Conservation (phyloP, 2,329 filamentous ascomycete species). For the Hypoxylon sp. region DNA sequence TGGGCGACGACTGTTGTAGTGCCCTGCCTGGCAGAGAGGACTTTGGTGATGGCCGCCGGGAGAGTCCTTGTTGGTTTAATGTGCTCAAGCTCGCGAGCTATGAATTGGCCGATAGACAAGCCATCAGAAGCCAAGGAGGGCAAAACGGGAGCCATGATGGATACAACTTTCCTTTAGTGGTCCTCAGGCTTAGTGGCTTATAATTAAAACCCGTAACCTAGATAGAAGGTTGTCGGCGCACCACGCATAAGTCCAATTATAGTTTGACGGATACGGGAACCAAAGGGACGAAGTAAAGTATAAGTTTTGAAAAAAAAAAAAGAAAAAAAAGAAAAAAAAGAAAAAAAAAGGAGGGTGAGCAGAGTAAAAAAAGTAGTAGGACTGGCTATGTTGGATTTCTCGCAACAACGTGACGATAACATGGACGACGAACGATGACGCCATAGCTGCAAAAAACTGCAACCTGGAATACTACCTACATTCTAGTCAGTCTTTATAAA, state of each 20-base stretch:
- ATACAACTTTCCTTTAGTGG: conserved; percentile 4
- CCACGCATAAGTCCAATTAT: conserved; percentile 4
- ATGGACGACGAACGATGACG: conserved; percentile 41
- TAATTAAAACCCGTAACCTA: conserved; percentile 5
- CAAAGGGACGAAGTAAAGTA: conserved; percentile 21
- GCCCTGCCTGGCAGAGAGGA: conserved; percentile 45
- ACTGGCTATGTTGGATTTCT: conserved; percentile 25
- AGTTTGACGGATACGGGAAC: conserved; percentile 25
- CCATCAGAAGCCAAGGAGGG: conserved; percentile 19
- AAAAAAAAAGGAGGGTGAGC: conserved; percentile 10
- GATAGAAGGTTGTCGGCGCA: conserved; percentile 6
- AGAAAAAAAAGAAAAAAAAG: conserved; percentile 2
- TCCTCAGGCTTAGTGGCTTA: conserved; percentile 10
- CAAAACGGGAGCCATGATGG: conserved; percentile 46
- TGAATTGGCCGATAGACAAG: conserved; percentile 22
- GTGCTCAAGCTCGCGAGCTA: conserved; percentile 36
- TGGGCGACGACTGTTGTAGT: conserved; percentile 51
- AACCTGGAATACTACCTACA: conserved; percentile 10
- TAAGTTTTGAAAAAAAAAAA: conserved; percentile 14
- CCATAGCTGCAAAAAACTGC: conserved; percentile 22
- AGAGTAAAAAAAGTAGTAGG: conserved; percentile 37
- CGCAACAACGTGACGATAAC: conserved; percentile 20
- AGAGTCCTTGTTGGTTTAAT: conserved; percentile 48
- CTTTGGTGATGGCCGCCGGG: conserved; percentile 44
- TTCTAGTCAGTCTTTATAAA: not conserved